A percentile compares a stretch with the other conserved stretches of the same genome.
Conservation (phyloP, 305 asterid genomes). For the Lippia alba region DNA sequence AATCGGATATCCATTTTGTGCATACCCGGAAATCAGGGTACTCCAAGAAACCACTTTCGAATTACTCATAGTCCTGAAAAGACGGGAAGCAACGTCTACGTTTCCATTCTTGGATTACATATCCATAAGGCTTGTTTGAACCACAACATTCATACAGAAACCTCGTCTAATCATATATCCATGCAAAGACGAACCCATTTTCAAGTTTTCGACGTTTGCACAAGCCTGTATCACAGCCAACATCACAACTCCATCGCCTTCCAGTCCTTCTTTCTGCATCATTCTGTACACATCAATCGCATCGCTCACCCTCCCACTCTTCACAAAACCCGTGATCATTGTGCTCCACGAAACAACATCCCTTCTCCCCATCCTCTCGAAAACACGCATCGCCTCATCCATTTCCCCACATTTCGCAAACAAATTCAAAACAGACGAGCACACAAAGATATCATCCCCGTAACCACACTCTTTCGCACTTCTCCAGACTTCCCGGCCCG, state of each 20-base stretch:
- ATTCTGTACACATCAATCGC: slow-evolving; percentile 51
- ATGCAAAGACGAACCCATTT: slow-evolving; percentile 67
- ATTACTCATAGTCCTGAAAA: slow-evolving; percentile 52
- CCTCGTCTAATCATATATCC: slow-evolving; percentile 60
- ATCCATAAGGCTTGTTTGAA: slow-evolving; percentile 70
- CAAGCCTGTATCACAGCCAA: slow-evolving; percentile 70
- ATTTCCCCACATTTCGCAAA: slow-evolving; percentile 59
- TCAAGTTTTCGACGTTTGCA: slow-evolving; percentile 48
- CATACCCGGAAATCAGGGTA: slow-evolving; percentile 70
- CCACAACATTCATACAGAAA: slow-evolving; percentile 49
- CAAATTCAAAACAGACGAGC: slow-evolving; percentile 62
- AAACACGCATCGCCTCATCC: slow-evolving; percentile 61
- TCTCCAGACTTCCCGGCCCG: slow-evolving; percentile 58
- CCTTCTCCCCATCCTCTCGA: slow-evolving; percentile 54
- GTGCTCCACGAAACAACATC: slow-evolving; percentile 81
- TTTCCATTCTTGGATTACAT: slow-evolving; percentile 81
- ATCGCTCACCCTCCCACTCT: slow-evolving; percentile 53
- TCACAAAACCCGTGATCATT: slow-evolving; percentile 62
- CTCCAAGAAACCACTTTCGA: slow-evolving; percentile 76
- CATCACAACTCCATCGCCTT: slow-evolving; percentile 70
- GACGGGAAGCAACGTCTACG: slow-evolving; percentile 49
- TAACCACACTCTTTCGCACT: slow-evolving; percentile 61
- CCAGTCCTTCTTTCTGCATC: slow-evolving; percentile 63
- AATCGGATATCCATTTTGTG: slow-evolving; percentile 61
- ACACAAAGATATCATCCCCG: slow-evolving; percentile 65